phyloP scores from a whole-genome alignment of 352 stramenopile genomes.

The Discostella stelligera region DNA sequence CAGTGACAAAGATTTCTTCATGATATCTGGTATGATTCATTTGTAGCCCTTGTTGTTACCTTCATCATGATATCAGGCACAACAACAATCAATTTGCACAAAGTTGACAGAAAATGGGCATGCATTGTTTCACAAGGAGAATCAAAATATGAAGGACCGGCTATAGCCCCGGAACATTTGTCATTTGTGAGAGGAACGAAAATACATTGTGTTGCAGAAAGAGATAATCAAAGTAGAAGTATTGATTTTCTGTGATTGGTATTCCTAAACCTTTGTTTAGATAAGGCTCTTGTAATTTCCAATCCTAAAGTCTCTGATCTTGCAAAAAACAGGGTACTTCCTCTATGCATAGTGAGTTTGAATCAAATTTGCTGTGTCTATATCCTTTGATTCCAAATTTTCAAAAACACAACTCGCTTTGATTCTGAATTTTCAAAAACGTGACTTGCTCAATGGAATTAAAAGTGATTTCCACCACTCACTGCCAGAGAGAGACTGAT shows the following conservation, averaged over 20 bases:
- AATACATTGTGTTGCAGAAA: conserved; percentile 25
- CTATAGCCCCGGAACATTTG: conserved; percentile 58
- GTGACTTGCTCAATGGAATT: too few relatives aligned
- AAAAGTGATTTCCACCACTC: too few relatives aligned
- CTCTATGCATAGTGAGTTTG: too few relatives aligned
- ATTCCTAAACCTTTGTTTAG: neutral
- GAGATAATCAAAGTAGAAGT: neutral
- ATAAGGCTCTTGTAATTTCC: neutral
- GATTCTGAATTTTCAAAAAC: too few relatives aligned
- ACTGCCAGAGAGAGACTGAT: too few relatives aligned
- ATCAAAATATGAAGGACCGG: conserved; percentile 56
- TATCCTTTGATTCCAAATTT: too few relatives aligned
- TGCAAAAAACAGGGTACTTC: conserved; percentile 66
- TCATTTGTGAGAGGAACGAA: conserved; percentile 58
- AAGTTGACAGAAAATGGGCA: conserved; percentile 70
- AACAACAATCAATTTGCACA: conserved; percentile 59
- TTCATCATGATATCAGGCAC: conserved; percentile 69
- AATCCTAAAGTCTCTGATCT: conserved; percentile 50
- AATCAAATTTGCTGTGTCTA: too few relatives aligned
- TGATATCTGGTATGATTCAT: conserved; percentile 62
- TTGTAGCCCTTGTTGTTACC: conserved; percentile 56
- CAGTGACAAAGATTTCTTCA: conserved; percentile 57
- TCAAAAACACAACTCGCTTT: too few relatives aligned
- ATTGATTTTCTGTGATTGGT: neutral
- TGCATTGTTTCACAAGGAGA: conserved; percentile 43